These are phyloP conservation scores for Lithocarpus polystachyus DNA, from an alignment of 306 rosid species.

Conservation along the genomic window DNA sequence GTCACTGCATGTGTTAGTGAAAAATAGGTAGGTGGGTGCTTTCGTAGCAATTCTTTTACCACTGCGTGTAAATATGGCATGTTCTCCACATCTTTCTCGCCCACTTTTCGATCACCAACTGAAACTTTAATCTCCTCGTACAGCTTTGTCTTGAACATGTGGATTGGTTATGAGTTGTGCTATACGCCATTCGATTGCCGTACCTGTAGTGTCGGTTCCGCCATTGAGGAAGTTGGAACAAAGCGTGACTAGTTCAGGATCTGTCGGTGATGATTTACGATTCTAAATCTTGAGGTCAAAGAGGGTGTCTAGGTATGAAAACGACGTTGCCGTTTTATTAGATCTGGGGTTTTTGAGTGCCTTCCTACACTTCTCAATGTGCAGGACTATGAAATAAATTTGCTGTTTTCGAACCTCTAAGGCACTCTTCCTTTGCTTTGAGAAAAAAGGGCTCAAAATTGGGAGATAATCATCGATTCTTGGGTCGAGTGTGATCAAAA, in stretches of 20 bases:
- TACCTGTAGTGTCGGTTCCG: slow-evolving; percentile 85
- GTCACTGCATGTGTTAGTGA: slow-evolving; percentile 70
- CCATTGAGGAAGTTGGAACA: slow-evolving; percentile 85
- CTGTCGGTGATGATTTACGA: slow-evolving; percentile 45
- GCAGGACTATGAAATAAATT: slow-evolving; percentile 45
- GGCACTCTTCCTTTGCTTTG: slow-evolving; percentile 68
- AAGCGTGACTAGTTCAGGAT: slow-evolving; percentile 58
- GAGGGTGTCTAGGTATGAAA: slow-evolving; percentile 88
- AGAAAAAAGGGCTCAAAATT: slow-evolving; percentile 64
- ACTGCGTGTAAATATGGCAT: slow-evolving; percentile 79
- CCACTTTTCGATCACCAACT: slow-evolving; percentile 49
- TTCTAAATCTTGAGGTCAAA: slow-evolving; percentile 62
- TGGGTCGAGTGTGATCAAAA: slow-evolving; percentile 61
- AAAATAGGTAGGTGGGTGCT: slow-evolving; percentile 87
- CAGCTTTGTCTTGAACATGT: slow-evolving; percentile 40
- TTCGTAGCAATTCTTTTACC: slow-evolving; percentile 71
- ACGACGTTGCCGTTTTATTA: slow-evolving; percentile 60
- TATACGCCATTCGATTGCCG: slow-evolving; percentile 82
- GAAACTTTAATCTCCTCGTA: slow-evolving; percentile 31
- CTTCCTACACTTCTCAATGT: slow-evolving; percentile 54
- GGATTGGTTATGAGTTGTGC: slow-evolving; percentile 62
- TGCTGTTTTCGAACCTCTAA: slow-evolving; percentile 60
- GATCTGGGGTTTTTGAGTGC: slow-evolving; percentile 70
- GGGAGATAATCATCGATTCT: slow-evolving; percentile 88
- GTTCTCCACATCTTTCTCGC: slow-evolving; percentile 67